A percentile compares a stretch with the other conserved stretches of the same genome.
Conservation (phyloP, 495 filamentous ascomycete species). For the Lasiosphaeria hispida region DNA sequence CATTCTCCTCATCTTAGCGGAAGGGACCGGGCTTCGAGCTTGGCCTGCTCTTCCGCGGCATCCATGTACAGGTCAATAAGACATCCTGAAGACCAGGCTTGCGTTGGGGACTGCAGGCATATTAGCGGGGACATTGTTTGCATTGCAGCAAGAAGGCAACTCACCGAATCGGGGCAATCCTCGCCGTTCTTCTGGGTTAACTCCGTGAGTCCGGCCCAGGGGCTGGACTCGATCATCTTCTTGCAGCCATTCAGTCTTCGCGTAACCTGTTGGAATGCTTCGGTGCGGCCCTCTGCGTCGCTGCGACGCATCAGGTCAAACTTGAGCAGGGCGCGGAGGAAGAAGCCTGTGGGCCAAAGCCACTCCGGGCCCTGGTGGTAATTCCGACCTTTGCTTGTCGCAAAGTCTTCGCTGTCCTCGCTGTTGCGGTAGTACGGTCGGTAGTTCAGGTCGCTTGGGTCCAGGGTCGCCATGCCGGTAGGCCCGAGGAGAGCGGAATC, state of each 20-base stretch:
- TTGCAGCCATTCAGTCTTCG: slow-evolving; percentile 77
- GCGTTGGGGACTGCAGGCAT: slow-evolving; percentile 69
- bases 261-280: slow-evolving; percentile 93
- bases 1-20: slow-evolving; percentile 19
- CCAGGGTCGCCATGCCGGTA: slow-evolving; percentile 92
- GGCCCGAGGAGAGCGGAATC: slow-evolving; percentile 80
- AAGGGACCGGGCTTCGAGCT: slow-evolving; percentile 23
- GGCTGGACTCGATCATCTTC: slow-evolving; percentile 66
- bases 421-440: slow-evolving; percentile 91
- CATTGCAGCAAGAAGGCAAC: slow-evolving; percentile 31
- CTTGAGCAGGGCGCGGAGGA: slow-evolving; percentile 82
- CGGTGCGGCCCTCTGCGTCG: slow-evolving; percentile 62
- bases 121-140: slow-evolving; percentile 14
- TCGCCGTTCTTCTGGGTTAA: slow-evolving; percentile 86
- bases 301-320: slow-evolving; percentile 77
- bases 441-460: slow-evolving; percentile 89
- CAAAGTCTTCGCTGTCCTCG: slow-evolving; percentile 85
- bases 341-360: slow-evolving; percentile 98
- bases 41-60: slow-evolving; percentile 54
- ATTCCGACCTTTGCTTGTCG: slow-evolving; percentile 87
- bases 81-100: slow-evolving; percentile 93
- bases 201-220: slow-evolving; percentile 92
- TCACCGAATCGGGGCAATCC: slow-evolving; percentile 81
- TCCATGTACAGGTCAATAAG: slow-evolving; percentile 95
- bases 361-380: slow-evolving; percentile 99